Evolutionary conservation across 2,329 filamentous ascomycete species (phyloP).

Genomic region (Fusarium sp.): DNA sequence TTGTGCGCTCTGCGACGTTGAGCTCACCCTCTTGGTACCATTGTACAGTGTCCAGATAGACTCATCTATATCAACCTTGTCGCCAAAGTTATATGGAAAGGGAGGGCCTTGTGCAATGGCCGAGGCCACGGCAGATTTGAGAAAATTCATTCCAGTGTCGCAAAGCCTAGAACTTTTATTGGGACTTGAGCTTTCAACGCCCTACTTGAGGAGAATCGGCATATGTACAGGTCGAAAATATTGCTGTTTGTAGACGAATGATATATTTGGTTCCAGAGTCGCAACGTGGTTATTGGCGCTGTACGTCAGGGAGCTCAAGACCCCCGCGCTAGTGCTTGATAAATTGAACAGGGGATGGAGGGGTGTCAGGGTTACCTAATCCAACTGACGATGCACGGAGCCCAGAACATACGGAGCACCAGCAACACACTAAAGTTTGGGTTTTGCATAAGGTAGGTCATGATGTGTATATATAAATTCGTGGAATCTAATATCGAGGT

Average conservation of each 20-base stretch:
- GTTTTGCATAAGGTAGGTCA: neutral
- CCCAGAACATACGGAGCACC: neutral
- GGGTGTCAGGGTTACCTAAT: neutral
- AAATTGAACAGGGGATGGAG: neutral
- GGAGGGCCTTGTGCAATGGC: constrained; percentile 94
- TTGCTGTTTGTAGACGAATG: constrained; percentile 8
- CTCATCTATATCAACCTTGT: constrained; percentile 89
- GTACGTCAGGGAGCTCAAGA: constrained; percentile 29
- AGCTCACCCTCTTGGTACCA: constrained; percentile 83
- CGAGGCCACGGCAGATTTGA: constrained; percentile 96
- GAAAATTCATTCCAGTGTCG: constrained; percentile 80
- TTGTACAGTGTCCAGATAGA: constrained; percentile 98
- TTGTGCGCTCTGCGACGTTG: neutral
- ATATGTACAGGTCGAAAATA: constrained; percentile 6
- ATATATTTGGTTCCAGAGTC: constrained; percentile 24
- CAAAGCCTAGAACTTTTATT: neutral
- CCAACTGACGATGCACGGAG: neutral
- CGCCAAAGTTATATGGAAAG: constrained; percentile 92
- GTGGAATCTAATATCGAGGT: neutral
- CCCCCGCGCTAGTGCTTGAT: constrained; percentile 40
- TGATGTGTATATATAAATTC: neutral
- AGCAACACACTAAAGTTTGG: neutral
- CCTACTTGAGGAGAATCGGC: neutral
- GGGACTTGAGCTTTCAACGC: neutral
- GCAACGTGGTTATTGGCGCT: constrained; percentile 41